Conservation (phyloP, 768 basidiomycete genomes). For the Lactifluus volemus region DNA sequence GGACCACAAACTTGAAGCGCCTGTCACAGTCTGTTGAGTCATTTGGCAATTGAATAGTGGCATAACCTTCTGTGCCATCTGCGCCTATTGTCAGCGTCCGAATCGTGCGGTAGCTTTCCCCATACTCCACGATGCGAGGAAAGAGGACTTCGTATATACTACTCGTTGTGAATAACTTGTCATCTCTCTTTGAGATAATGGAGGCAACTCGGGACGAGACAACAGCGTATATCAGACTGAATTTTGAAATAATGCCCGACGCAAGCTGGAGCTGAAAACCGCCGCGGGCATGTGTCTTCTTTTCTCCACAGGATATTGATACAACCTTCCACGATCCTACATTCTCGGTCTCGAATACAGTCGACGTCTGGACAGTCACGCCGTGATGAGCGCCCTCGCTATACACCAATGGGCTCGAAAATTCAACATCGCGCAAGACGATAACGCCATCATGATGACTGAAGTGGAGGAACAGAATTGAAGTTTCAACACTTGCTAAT, state of each 20-base stretch:
- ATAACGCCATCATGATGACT: constrained; percentile 27
- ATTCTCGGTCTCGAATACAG: constrained; percentile 31
- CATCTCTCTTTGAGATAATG: constrained; percentile 20
- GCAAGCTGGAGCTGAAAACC: constrained; percentile 32
- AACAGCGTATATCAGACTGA: constrained; percentile 30
- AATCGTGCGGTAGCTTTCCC: constrained; percentile 48
- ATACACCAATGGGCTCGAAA: constrained; percentile 48
- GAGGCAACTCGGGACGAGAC: constrained; percentile 29
- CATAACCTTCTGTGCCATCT: constrained; percentile 43
- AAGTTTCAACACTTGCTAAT: constrained; percentile 36
- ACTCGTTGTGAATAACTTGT: constrained; percentile 46
- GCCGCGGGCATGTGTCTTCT: constrained; percentile 35
- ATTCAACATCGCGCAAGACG: constrained; percentile 37
- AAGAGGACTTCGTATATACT: constrained; percentile 61
- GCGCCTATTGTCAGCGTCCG: constrained; percentile 42
- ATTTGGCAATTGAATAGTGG: constrained; percentile 36
- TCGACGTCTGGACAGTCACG: constrained; percentile 29
- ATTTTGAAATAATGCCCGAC: constrained; percentile 29
- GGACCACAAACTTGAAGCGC: constrained; percentile 28
- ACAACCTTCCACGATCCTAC: constrained; percentile 38
- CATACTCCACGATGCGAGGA: constrained; percentile 59
- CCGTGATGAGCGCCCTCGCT: constrained; percentile 25
- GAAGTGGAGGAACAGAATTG: constrained; percentile 26
- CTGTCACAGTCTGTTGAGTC: constrained; percentile 23
- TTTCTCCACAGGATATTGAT: constrained; percentile 29